Base-by-base conservation (phyloP, 73 alveolate genomes). In the Blepharisma stoltei region DNA sequence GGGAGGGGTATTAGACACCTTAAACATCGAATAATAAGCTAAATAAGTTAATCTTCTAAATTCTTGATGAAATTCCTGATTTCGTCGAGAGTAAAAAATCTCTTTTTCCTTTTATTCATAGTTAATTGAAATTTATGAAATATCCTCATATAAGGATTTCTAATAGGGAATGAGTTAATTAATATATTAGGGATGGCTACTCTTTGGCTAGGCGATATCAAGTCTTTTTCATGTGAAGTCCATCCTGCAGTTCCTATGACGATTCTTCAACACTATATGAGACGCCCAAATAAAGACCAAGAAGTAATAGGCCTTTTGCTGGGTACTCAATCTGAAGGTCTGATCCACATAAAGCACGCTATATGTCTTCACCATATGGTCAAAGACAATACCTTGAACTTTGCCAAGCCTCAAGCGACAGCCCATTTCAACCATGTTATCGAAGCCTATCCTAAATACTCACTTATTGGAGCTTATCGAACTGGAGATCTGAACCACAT, bases 121-220 rank as follows among this genome's bases (percentile, higher is more conserved):
- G 41, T 32, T 32, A 32, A 32, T 32, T 32, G 41, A 32, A 32
- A 32, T 32, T 32, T 32, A 32, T 32, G 41, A 32, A 32, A 32
- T 32, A 32, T 32, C 41, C 41, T 32, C 3, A 32, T 32, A 32
- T 32, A 32, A 32, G 41, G 41, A 3, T 32, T 32, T 32, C 41
- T 32, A 32, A 32, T 32, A 32, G 41, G 41, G 41, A 32, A 32
- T 32, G 41, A 32, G 41, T 32, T 32, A 1, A 32, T 32, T 32
- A 32, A 32, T 32, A 32, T 32, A 32, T 32, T 60, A 60, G 11
- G 5, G 23, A 60, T 60, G 73, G 14, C 73, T 38, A 60, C 14
- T 25, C 73, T 60, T n/a, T 60, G 73, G 73, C 23, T 60, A 8
- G 73, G 73, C 14, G 73, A 60, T 8, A 60, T 60, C 73, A 38